Conservation (phyloP, 352 stramenopile genomes). For the Phytophthora colocasiae region DNA sequence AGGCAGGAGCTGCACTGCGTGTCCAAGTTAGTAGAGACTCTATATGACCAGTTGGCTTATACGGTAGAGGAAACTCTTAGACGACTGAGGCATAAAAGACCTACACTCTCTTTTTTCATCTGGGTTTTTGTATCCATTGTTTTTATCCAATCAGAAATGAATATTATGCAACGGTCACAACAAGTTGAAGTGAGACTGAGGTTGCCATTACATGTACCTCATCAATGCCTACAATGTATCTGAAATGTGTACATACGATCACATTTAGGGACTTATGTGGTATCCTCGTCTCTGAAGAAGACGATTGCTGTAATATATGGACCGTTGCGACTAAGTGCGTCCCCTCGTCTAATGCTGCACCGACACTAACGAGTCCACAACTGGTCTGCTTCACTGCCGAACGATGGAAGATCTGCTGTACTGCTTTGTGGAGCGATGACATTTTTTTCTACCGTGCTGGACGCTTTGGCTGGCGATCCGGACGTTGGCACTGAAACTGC, state of each 20-base stretch:
- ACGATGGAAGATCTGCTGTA: conserved; percentile 21
- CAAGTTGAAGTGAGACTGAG: background rate
- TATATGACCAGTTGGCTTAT: background rate
- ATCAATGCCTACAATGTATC: too few relatives aligned
- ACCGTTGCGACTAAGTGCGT: conserved; percentile 6
- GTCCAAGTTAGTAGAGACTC: background rate
- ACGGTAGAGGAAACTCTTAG: background rate
- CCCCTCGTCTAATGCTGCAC: background rate
- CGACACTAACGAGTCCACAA: background rate
- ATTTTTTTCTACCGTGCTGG: conserved; percentile 8
- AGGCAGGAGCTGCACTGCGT: background rate
- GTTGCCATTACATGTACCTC: too few relatives aligned
- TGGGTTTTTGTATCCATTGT: background rate
- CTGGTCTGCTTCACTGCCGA: background rate
- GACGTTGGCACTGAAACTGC: conserved; percentile 32
- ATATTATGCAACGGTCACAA: background rate
- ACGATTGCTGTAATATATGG: background rate
- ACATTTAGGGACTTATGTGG: background rate
- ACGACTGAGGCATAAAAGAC: background rate
- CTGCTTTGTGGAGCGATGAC: background rate
- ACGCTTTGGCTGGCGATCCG: conserved; percentile 6
- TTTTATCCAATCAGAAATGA: background rate
- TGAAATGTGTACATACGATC: too few relatives aligned
- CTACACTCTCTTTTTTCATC: background rate
- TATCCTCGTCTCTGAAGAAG: background rate